phyloP scores from a whole-genome alignment of 1,284 basidiomycete genomes.

The Cystobasidium slooffiae region DNA sequence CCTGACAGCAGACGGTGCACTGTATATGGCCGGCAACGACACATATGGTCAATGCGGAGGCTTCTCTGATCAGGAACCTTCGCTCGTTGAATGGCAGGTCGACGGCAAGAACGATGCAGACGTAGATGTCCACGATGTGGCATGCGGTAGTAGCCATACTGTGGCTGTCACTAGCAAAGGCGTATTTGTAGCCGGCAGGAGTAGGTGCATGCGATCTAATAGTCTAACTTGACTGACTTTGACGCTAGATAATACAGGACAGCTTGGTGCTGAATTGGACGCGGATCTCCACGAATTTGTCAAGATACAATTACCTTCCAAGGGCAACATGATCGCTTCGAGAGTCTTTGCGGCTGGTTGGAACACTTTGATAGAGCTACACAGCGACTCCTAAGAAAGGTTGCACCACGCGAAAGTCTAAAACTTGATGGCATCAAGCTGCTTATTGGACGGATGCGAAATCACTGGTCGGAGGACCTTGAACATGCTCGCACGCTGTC shows the following conservation, averaged over 20 bases:
- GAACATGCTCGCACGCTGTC: not conserved
- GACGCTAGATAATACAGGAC: conserved; percentile 28
- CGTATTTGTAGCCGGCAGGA: conserved; percentile 24
- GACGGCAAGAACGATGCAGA: not conserved
- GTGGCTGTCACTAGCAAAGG: conserved; percentile 10
- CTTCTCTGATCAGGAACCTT: conserved; percentile 31
- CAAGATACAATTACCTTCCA: not conserved
- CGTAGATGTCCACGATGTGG: conserved; percentile 26
- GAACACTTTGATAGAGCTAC: conserved; percentile 16
- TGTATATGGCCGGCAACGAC: conserved; percentile 27
- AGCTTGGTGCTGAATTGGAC: conserved; percentile 7
- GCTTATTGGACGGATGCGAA: conserved; percentile 24
- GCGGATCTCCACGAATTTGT: not conserved
- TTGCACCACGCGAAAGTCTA: not conserved
- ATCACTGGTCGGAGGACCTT: conserved; percentile 27
- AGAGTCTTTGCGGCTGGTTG: conserved; percentile 25
- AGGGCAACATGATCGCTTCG: not conserved
- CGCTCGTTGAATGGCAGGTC: conserved; percentile 6
- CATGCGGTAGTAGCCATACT: conserved; percentile 35
- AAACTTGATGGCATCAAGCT: conserved; percentile 12
- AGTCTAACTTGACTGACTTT: not conserved
- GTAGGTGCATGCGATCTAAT: conserved; percentile 4
- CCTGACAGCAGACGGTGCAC: conserved; percentile 25
- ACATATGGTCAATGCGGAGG: conserved; percentile 30
- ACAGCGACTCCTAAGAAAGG: not conserved